These are phyloP conservation scores for Pyronema omphalodes DNA, from an alignment of 495 filamentous ascomycete genomes.

Conservation along the genomic window DNA sequence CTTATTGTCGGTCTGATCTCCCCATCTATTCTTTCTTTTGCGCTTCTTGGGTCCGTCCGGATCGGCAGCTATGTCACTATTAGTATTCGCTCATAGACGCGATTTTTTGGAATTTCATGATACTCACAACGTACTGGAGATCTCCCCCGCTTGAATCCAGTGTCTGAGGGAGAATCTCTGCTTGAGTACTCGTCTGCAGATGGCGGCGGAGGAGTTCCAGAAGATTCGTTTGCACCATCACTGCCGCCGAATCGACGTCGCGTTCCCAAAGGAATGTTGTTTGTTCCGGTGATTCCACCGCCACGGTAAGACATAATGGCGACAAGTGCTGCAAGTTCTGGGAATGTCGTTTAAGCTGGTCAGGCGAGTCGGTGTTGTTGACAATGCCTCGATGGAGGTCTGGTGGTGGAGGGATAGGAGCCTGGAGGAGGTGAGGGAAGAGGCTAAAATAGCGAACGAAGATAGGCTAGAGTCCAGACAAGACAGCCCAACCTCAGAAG, in stretches of 20 bases:
- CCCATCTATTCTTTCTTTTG: constrained; percentile 98
- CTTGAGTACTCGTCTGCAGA: constrained; percentile 4
- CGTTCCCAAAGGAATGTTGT: constrained; percentile 87
- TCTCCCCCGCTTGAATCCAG: constrained; percentile 20
- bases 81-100: no score
- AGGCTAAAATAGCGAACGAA: no score
- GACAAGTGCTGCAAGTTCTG: no score
- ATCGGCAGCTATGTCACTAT: constrained; percentile 8
- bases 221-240: constrained; percentile 30
- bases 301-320: constrained; percentile 22
- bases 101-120: neutral
- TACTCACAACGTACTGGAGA: constrained; percentile 20
- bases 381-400: no score
- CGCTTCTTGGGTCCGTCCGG: constrained; percentile 31
- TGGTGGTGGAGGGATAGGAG: no score
- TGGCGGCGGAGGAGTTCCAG: constrained; percentile 15
- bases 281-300: constrained; percentile 82
- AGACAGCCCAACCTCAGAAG: no score
- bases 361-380: no score
- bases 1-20: constrained; percentile 93
- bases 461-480: no score
- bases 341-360: no score
- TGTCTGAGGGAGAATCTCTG: neutral
- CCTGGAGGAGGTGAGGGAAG: no score
- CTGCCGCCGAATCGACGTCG: constrained; percentile 60